phyloP scores from a whole-genome alignment of 805 yeast genomes.

The Spathaspora girioi region DNA sequence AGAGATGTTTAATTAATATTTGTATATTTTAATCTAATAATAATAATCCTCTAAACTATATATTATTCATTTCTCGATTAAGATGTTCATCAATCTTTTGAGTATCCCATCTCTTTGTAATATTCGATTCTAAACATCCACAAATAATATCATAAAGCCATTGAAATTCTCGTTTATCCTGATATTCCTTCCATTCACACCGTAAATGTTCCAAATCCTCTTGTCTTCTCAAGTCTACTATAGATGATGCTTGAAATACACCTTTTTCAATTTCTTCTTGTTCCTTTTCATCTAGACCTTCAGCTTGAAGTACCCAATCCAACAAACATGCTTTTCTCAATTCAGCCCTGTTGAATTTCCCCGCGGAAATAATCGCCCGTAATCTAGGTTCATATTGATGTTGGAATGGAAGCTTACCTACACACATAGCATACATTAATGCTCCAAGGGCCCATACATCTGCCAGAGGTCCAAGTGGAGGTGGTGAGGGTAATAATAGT shows the following conservation, averaged over 20 bases:
- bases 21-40: neutral
- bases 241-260: slow-evolving; percentile 11
- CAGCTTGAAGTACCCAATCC: slow-evolving; percentile 20
- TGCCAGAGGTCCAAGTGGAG: slow-evolving; percentile 60
- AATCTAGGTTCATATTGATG: slow-evolving; percentile 82
- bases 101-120: slow-evolving; percentile 47
- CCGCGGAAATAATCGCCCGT: slow-evolving; percentile 66
- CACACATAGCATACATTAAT: slow-evolving; percentile 64
- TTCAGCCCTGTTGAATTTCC: slow-evolving; percentile 50
- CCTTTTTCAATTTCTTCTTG: neutral
- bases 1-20: neutral
- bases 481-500: slow-evolving; percentile 58
- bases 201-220: slow-evolving; percentile 14
- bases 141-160: slow-evolving; percentile 35
- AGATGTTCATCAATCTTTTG: slow-evolving; percentile 2
- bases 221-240: slow-evolving; percentile 15
- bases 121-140: slow-evolving; percentile 54
- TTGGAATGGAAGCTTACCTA: slow-evolving; percentile 76
- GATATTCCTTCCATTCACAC: slow-evolving; percentile 15
- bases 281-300: neutral
- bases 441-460: slow-evolving; percentile 95
- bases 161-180: slow-evolving; percentile 16
- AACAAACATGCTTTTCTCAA: slow-evolving; percentile 40
- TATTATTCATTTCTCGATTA: neutral
- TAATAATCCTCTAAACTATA: neutral